Evolutionary conservation across 495 filamentous ascomycete genomes (phyloP).

Genomic region (Neurospora hispaniola): DNA sequence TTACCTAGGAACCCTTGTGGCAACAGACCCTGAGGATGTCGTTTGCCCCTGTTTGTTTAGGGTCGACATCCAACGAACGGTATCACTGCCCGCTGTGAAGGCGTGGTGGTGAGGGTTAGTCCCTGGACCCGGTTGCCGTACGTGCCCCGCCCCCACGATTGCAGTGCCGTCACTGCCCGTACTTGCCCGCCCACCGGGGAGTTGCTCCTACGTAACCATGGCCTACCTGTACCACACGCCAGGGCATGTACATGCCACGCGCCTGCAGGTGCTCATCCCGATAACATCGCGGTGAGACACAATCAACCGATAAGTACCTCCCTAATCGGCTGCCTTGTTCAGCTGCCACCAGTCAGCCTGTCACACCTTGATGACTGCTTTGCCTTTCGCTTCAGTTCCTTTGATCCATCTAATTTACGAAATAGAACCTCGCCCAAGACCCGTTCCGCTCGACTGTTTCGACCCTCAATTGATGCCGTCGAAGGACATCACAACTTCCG

Average conservation of each 20-base stretch:
- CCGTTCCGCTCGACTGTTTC: not conserved
- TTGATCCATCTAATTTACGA: not conserved
- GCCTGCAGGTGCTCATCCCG: not conserved
- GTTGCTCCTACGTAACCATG: not conserved
- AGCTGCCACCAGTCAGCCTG: not conserved
- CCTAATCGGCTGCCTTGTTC: not conserved
- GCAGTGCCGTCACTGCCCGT: not conserved
- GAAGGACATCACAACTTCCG: not conserved
- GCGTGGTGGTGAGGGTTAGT: not conserved
- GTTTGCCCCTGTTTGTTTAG: not conserved
- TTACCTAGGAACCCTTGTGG: not conserved
- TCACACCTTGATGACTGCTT: constrained; percentile 1
- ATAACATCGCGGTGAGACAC: not conserved
- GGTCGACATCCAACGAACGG: not conserved
- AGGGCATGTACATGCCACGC: not conserved
- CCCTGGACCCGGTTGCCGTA: not conserved
- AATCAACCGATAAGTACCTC: not conserved
- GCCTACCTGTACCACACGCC: no score
- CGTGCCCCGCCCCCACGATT: not conserved
- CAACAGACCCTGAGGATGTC: not conserved
- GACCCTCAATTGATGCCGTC: not conserved
- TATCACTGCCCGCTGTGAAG: not conserved
- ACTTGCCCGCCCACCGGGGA: not conserved
- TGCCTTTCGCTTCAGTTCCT: not conserved
- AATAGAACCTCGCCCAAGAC: not conserved